Percentiles rank a stretch among this genome's conserved stretches.
Conservation (phyloP, 2,329 filamentous ascomycete species). For the Cordyceps militaris region DNA sequence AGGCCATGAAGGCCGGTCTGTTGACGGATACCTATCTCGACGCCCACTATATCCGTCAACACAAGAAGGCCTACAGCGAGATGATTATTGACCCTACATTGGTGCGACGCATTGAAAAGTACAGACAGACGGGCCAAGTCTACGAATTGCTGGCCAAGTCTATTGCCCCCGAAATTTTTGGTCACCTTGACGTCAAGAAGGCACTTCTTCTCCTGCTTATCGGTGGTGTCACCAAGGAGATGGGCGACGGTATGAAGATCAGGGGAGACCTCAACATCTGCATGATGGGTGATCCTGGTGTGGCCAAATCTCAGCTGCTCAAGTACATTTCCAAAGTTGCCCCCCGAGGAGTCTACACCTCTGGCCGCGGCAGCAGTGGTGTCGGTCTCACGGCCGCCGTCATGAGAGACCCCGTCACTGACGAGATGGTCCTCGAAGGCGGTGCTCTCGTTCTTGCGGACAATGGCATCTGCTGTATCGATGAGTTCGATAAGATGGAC, state of each 20-base stretch:
- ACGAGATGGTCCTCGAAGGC: slow-evolving; percentile 78
- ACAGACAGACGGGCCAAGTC: slow-evolving; percentile 78
- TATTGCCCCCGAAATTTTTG: slow-evolving; percentile 95
- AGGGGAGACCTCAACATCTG: slow-evolving; percentile 98
- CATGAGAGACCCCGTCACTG: slow-evolving; percentile 76
- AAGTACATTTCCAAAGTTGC: slow-evolving; percentile 99
- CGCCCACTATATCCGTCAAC: slow-evolving; percentile 85
- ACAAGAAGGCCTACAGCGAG: slow-evolving; percentile 97
- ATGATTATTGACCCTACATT: slow-evolving; percentile 76
- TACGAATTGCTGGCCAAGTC: slow-evolving; percentile 95
- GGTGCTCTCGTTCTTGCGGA: slow-evolving; percentile 74
- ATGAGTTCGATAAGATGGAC: slow-evolving; percentile 88
- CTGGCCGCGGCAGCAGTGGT: slow-evolving; percentile 72
- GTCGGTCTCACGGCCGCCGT: slow-evolving; percentile 77
- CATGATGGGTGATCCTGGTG: slow-evolving; percentile 98
- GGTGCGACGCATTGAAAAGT: slow-evolving; percentile 76
- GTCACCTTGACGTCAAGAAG: slow-evolving; percentile 96
- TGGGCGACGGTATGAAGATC: slow-evolving; percentile 97
- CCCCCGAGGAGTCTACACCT: slow-evolving; percentile 81
- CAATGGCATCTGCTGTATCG: slow-evolving; percentile 80
- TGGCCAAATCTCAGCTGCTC: slow-evolving; percentile 95
- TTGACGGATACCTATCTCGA: slow-evolving; percentile 96
- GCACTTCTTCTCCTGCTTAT: slow-evolving; percentile 91
- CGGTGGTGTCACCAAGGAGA: slow-evolving; percentile 91
- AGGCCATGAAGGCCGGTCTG: slow-evolving; percentile 92